A percentile compares a stretch with the other conserved stretches of the same genome.
Conservation (phyloP, 164 flowering plant species). For the Chimonanthus praecox region DNA sequence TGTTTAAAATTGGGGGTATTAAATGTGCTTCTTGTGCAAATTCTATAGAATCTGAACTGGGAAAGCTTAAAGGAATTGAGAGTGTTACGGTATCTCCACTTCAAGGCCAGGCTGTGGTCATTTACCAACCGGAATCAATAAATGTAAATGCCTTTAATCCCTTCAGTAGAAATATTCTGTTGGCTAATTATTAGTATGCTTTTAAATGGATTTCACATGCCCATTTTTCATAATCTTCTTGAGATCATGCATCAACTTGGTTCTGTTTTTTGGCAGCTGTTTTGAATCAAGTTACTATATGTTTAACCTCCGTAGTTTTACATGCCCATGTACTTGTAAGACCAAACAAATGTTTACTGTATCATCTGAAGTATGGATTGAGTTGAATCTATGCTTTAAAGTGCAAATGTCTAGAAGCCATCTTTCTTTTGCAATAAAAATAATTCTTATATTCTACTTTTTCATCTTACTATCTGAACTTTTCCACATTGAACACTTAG, state of each 20-base stretch:
- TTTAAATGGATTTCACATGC: not conserved
- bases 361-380: too few species aligned
- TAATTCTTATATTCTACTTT: not conserved
- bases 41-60: conserved; percentile 61
- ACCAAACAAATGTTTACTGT: too few species aligned
- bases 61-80: conserved; percentile 49
- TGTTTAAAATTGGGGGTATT: conserved; percentile 49
- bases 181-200: not conserved
- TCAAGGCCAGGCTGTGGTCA: conserved; percentile 70
- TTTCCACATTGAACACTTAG: not conserved
- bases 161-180: too few species aligned
- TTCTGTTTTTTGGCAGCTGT: not conserved
- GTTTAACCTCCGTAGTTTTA: not conserved
- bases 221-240: not conserved
- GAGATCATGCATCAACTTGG: not conserved
- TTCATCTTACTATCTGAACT: not conserved
- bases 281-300: not conserved
- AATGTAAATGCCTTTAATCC: conserved; percentile 38
- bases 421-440: not conserved
- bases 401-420: not conserved
- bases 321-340: not conserved
- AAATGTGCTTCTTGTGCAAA: conserved; percentile 67
- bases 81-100: conserved; percentile 61
- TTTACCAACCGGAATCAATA: conserved; percentile 43
- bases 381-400: too few species aligned